These are phyloP conservation scores for Fusarium decemcellulare DNA, from an alignment of 2,329 filamentous ascomycete species.

Conservation along the genomic window DNA sequence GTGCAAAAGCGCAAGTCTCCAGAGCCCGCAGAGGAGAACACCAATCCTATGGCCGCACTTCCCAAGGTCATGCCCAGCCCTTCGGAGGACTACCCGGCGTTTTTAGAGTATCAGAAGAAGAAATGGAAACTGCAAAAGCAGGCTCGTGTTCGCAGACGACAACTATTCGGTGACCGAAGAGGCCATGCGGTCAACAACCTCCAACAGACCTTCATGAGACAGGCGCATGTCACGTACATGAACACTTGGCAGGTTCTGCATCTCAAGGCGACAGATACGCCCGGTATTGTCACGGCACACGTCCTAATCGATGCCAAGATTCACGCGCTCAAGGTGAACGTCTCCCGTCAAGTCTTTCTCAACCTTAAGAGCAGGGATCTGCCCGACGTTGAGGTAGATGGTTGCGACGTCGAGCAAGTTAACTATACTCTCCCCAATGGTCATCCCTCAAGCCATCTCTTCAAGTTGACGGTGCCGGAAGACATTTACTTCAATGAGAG, in stretches of 20 bases:
- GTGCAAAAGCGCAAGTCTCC: constrained; percentile 81
- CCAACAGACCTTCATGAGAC: constrained; percentile 85
- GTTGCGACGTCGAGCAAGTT: constrained; percentile 92
- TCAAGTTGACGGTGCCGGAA: constrained; percentile 92
- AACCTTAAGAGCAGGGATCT: constrained; percentile 91
- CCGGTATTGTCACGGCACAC: constrained; percentile 89
- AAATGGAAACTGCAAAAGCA: constrained; percentile 99
- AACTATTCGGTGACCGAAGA: constrained; percentile 91
- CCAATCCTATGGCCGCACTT: constrained; percentile 85
- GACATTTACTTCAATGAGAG: constrained; percentile 88
- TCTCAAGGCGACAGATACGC: constrained; percentile 83
- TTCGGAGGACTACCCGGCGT: constrained; percentile 88
- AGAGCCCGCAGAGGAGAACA: constrained; percentile 74
- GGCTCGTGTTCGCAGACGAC: constrained; percentile 85
- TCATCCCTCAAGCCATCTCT: constrained; percentile 92
- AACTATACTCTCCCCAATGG: constrained; percentile 95
- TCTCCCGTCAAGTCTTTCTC: constrained; percentile 90
- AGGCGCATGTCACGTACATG: constrained; percentile 90
- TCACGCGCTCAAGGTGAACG: constrained; percentile 88
- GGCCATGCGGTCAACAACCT: constrained; percentile 66
- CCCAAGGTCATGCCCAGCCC: constrained; percentile 89
- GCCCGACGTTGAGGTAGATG: constrained; percentile 88
- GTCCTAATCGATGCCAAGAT: constrained; percentile 95
- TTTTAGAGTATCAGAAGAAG: constrained; percentile 94
- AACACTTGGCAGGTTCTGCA: constrained; percentile 97